These are phyloP conservation scores for Dendrobium officinale DNA, from an alignment of 106 monocot genomes.

Conservation along the genomic window DNA sequence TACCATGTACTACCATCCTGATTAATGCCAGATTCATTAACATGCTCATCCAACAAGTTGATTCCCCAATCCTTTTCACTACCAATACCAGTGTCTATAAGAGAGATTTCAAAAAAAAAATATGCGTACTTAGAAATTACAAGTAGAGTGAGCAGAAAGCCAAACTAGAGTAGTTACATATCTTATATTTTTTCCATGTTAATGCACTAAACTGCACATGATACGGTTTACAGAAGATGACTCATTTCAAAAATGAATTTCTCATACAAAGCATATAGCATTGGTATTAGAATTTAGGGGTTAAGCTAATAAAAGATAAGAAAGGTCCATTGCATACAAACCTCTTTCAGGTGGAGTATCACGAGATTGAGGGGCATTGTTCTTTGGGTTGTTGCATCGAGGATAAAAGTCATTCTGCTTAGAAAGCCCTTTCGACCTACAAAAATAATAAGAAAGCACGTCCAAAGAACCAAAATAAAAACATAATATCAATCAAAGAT, in stretches of 20 bases:
- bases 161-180: constrained; percentile 2
- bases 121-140: constrained; percentile 29
- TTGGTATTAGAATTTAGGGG: neutral
- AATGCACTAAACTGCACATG: neutral
- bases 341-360: constrained; percentile 97
- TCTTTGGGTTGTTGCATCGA: constrained; percentile 69
- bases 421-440: constrained; percentile 43
- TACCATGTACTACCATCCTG: constrained; percentile 99
- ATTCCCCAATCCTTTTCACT: constrained; percentile 99
- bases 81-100: constrained; percentile 98
- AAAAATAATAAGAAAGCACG: constrained; percentile 14
- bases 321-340: constrained; percentile 7
- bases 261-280: neutral
- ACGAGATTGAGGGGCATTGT: constrained; percentile 72
- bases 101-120: constrained; percentile 40
- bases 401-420: constrained; percentile 62
- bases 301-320: neutral
- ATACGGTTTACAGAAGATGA: neutral
- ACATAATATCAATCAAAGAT: neutral
- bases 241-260: neutral
- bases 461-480: constrained; percentile 3
- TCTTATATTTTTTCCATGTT: neutral
- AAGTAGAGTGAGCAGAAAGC: constrained; percentile 4
- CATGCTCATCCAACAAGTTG: constrained; percentile 71
- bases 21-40: constrained; percentile 77